phyloP scores from a whole-genome alignment of 441 rosid genomes.

The Euphorbia corollata region DNA sequence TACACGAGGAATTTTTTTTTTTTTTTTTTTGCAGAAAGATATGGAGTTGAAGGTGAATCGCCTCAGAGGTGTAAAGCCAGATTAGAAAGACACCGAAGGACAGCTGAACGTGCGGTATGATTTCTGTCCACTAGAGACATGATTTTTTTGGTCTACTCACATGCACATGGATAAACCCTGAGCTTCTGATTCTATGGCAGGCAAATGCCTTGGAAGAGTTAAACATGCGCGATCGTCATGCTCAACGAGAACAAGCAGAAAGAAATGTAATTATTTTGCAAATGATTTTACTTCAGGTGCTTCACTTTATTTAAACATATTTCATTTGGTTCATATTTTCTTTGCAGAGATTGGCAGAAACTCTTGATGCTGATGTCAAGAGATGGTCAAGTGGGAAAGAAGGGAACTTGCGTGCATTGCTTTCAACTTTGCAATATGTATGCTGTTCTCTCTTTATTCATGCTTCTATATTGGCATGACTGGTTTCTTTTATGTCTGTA shows the following conservation, averaged over 20 bases:
- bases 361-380: conserved; percentile 80
- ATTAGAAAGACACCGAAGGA: conserved; percentile 77
- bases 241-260: conserved; percentile 87
- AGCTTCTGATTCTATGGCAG: conserved; percentile 30
- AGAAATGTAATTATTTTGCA: conserved; percentile 44
- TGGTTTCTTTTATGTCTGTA: background rate
- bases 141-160: conserved; percentile 2
- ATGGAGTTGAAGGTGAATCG: conserved; percentile 67
- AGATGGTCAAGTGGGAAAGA: conserved; percentile 95
- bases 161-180: conserved; percentile 11
- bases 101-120: conserved; percentile 84
- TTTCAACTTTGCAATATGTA: conserved; percentile 95
- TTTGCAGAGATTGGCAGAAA: conserved; percentile 77
- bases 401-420: conserved; percentile 88
- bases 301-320: background rate
- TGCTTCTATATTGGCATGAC: conserved; percentile 4
- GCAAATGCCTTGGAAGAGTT: conserved; percentile 96
- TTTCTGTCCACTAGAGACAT: conserved; percentile 4
- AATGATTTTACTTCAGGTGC: background rate
- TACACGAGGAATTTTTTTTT: conserved; percentile 26
- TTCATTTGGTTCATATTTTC: conserved; percentile 16
- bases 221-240: conserved; percentile 85
- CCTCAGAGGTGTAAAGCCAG: conserved; percentile 93
- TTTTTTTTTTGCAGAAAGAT: conserved; percentile 25
- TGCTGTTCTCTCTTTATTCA: conserved; percentile 20